Base-by-base conservation (phyloP, 805 yeast species). In the Metschnikowia henanensis region DNA sequence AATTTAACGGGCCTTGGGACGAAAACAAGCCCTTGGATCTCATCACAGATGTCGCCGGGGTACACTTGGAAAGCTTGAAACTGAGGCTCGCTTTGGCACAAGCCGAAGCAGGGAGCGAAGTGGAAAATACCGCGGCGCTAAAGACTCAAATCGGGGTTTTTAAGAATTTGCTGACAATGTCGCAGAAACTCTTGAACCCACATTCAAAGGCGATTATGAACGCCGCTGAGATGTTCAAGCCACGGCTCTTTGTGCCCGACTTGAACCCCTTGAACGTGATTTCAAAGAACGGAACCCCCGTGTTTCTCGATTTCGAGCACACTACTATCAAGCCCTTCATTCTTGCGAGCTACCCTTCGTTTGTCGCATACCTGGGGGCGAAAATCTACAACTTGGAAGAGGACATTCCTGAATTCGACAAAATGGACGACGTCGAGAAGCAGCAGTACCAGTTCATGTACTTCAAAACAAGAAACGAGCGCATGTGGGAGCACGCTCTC, bases 241-340 rank as follows among this genome's bases (percentile, higher is more conserved):
- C 96, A 46, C 79, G 92, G 55, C 68, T 92, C 41, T 79, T 70
- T 51, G 75, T 82, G 50, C 92, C 97, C 5, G 98, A 94, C 62
- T 68, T 94, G 52, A 95, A 89, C 62, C 98, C 99, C 18, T 74
- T 91, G 79, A 92, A 92, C 60, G 87, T 88, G 7, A 71, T 90
- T 35, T 61, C 75, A 19, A 67, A 73, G 10, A 50, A 46, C 31
- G 61, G 62, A 25, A 64, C 61, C 7, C 68, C 70, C 16, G 77
- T 74, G 56, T 80, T 90, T 49, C 59, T 90, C 41, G 99, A 92
- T 66, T 84, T 91, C 60, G 98, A 94, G 67, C 83, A 84, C 55
- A 64, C 91, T 9, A 64, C 82, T 15, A 80, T 89, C 50, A 86
- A 87, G 61, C 98, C 99, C 37, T 86, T 86, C 57, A 70, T 88